Evolutionary conservation across 2,329 filamentous ascomycete species (phyloP).

Genomic region (Cercospora beticola): DNA sequence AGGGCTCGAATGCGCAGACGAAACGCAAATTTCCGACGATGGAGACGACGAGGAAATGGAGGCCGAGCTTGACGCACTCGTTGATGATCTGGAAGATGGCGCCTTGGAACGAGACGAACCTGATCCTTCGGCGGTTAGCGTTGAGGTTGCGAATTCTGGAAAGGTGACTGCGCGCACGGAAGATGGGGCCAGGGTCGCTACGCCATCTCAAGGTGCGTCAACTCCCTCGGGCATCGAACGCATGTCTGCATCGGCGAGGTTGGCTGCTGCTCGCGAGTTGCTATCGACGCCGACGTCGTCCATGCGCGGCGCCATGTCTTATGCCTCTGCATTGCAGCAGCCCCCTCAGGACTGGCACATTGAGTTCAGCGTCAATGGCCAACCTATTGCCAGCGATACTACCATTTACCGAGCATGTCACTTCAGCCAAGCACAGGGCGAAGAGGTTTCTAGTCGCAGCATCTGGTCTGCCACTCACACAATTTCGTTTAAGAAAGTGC

Average conservation of each 20-base stretch:
- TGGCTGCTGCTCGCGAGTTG: slow-evolving; percentile 38
- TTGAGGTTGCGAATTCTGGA: slow-evolving; percentile 82
- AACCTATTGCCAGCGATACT: slow-evolving; percentile 82
- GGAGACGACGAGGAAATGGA: slow-evolving; percentile 64
- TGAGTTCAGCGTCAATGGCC: slow-evolving; percentile 84
- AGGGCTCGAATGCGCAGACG: slow-evolving; percentile 87
- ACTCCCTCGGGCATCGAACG: slow-evolving; percentile 34
- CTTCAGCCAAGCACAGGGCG: slow-evolving; percentile 59
- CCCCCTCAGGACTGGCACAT: slow-evolving; percentile 94
- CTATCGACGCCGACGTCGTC: slow-evolving; percentile 50
- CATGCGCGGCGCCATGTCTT: slow-evolving; percentile 66
- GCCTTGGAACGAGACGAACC: slow-evolving; percentile 73
- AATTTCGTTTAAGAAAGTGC: slow-evolving; percentile 85
- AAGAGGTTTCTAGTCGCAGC: slow-evolving; percentile 69
- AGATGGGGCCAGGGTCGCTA: slow-evolving; percentile 82
- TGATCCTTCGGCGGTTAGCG: slow-evolving; percentile 83
- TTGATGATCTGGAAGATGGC: slow-evolving; percentile 87
- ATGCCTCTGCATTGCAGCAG: slow-evolving; percentile 78
- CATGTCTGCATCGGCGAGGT: slow-evolving; percentile 34
- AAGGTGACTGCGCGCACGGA: slow-evolving; percentile 90
- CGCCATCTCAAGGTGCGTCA: slow-evolving; percentile 65
- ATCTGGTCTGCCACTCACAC: slow-evolving; percentile 90
- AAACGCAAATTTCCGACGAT: slow-evolving; percentile 75
- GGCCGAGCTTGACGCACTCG: slow-evolving; percentile 74
- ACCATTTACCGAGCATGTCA: slow-evolving; percentile 96